Evolutionary conservation across 2,329 filamentous ascomycete genomes (phyloP).

Genomic region (Leptographium lundbergii): DNA sequence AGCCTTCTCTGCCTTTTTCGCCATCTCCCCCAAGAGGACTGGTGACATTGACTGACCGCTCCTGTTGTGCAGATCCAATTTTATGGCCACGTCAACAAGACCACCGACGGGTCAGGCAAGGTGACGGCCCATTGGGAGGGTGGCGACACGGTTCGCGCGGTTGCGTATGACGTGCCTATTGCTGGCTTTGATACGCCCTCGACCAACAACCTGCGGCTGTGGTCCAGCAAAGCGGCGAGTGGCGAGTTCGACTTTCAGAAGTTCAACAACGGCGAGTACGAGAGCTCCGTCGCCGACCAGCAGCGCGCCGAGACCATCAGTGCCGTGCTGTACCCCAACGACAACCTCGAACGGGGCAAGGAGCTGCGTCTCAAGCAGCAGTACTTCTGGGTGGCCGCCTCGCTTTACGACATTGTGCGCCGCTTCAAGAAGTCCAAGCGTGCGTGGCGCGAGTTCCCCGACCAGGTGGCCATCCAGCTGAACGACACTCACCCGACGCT

Average conservation of each 20-base stretch:
- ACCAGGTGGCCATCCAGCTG: slow-evolving; percentile 91
- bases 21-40: neutral
- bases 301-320: slow-evolving; percentile 99
- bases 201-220: slow-evolving; percentile 92
- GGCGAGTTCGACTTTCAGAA: slow-evolving; percentile 99
- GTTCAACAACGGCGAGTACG: slow-evolving; percentile 97
- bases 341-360: slow-evolving; percentile 92
- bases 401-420: slow-evolving; percentile 88
- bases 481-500: slow-evolving; percentile 97
- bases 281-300: slow-evolving; percentile 94
- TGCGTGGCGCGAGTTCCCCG: slow-evolving; percentile 81
- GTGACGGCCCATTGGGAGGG: slow-evolving; percentile 70
- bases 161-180: slow-evolving; percentile 86
- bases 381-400: slow-evolving; percentile 99
- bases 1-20: slow-evolving; percentile 19
- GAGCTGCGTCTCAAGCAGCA: slow-evolving; percentile 97
- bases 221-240: slow-evolving; percentile 94
- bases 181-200: slow-evolving; percentile 82
- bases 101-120: slow-evolving; percentile 65
- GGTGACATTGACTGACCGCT: neutral
- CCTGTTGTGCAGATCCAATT: slow-evolving; percentile 59
- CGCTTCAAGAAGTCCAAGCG: slow-evolving; percentile 97
- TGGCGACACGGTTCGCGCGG: slow-evolving; percentile 81
- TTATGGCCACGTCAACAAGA: slow-evolving; percentile 71
- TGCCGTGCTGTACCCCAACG: slow-evolving; percentile 92